These are phyloP conservation scores for Epichloe elymi DNA, from an alignment of 2,329 filamentous ascomycete genomes.

Conservation along the genomic window DNA sequence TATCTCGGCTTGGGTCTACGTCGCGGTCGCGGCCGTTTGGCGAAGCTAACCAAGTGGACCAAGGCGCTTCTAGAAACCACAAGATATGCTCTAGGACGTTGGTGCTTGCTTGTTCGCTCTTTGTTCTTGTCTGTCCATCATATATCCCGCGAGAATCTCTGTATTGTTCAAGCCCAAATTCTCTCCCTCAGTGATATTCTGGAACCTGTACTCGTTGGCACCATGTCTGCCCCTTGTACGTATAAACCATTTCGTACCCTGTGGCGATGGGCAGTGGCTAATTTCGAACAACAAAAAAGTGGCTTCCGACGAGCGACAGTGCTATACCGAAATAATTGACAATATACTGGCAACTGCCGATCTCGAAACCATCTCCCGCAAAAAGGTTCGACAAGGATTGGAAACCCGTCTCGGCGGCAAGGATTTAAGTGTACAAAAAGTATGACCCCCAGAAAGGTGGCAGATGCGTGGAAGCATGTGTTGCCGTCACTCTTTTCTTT, in stretches of 20 bases:
- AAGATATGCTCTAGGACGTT: conserved; percentile 9
- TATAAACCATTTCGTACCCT: not conserved
- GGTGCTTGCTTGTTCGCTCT: not conserved
- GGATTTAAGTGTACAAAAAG: conserved; percentile 45
- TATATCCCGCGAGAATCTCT: not conserved
- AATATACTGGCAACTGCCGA: conserved; percentile 44
- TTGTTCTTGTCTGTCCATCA: not conserved
- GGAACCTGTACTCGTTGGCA: conserved; percentile 1
- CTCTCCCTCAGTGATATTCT: not conserved
- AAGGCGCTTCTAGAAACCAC: not conserved
- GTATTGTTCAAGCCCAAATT: not conserved
- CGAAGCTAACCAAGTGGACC: not conserved
- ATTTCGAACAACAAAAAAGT: conserved; percentile 22
- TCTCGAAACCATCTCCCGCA: conserved; percentile 49
- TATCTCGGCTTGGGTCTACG: not conserved
- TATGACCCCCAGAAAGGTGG: conserved; percentile 11
- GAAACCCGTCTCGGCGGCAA: conserved; percentile 41
- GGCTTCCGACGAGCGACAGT: conserved; percentile 32
- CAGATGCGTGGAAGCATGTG: too few species aligned
- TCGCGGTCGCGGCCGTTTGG: not conserved
- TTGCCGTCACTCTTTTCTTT: not conserved
- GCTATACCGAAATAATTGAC: conserved; percentile 48
- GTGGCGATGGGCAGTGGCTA: not conserved
- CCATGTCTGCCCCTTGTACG: conserved; percentile 15
- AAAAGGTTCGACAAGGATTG: conserved; percentile 46